Base-by-base conservation (phyloP, 2,329 filamentous ascomycete species). In the Ampelomyces quisqualis region DNA sequence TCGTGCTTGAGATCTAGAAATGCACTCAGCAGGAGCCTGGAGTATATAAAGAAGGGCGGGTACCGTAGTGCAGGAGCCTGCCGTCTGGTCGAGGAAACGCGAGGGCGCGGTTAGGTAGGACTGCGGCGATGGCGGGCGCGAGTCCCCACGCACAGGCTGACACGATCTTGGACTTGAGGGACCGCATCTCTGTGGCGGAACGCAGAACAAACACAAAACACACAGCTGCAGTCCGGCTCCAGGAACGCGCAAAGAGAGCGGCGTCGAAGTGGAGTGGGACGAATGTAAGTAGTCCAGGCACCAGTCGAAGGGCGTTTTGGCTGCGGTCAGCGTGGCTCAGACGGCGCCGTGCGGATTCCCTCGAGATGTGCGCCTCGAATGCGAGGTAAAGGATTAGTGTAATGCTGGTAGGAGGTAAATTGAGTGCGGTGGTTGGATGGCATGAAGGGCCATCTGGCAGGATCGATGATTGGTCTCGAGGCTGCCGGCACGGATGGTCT, bases 1-100 rank as follows among this genome's bases (percentile, higher is more conserved):
- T 52, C 57, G 34, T 64, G 55, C 33, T 61, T 62, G 38, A 60
- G 38, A 38, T 66, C 65, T 68, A n/a, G 19, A 28, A 7, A 13
- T 27, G 40, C n/a, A n/a, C n/a, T 65, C 47, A 67, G 62, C 49
- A 61, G 61, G 34, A 63, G 64, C 63, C 58, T 65, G 48, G 47
- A 19, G 40, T 45, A 48, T 61, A 60, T 13, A 55, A 56, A 56
- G 48, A 45, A 40, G 32, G 42, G 38, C 26, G 28, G 59, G 32
- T 53, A 68, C 65, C 63, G 40, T 67, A 51, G 17, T 59, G 57
- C 43, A 66, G 31, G 21, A 58, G 49, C 32, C 50, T 51, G 19
- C 46, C 47, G 29, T 60, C 47, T 5, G 50, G 40, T 42, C 48
- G 51, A 42, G 47, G 40, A 34, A 53, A 41, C 9, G 51, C 43